phyloP scores from a whole-genome alignment of 148 eudicot genomes.

The Dianthus caryophyllus region DNA sequence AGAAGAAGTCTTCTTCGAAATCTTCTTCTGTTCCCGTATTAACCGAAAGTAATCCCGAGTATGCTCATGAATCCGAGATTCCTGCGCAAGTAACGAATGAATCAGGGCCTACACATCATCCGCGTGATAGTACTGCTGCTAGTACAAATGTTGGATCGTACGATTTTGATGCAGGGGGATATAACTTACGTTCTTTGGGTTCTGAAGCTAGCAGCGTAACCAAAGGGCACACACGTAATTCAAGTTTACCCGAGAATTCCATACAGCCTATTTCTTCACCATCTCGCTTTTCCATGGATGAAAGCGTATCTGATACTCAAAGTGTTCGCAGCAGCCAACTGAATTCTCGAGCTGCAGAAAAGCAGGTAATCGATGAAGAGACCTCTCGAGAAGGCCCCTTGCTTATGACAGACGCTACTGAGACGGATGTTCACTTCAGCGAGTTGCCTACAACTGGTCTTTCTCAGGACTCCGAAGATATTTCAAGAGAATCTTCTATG shows the following conservation, averaged over 20 bases:
- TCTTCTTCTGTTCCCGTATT: constrained; percentile 23
- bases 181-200: constrained; percentile 35
- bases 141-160: constrained; percentile 32
- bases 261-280: constrained; percentile 32
- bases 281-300: constrained; percentile 47
- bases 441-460: constrained; percentile 25
- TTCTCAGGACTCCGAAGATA: constrained; percentile 41
- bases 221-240: constrained; percentile 25
- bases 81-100: constrained; percentile 22
- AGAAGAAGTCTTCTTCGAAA: constrained; percentile 34
- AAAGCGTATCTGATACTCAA: constrained; percentile 25
- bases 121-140: constrained; percentile 19
- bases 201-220: constrained; percentile 26
- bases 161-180: constrained; percentile 42
- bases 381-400: constrained; percentile 30
- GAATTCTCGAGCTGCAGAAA: constrained; percentile 26
- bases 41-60: constrained; percentile 22
- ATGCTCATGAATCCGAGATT: constrained; percentile 14
- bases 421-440: constrained; percentile 39
- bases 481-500: constrained; percentile 29
- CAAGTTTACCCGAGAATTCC: constrained; percentile 33
- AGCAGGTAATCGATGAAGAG: constrained; percentile 24
- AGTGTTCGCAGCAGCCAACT: constrained; percentile 24
- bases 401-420: constrained; percentile 33
- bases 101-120: constrained; percentile 14